phyloP scores from a whole-genome alignment of 2,329 filamentous ascomycete genomes.

The Epicoccum sorghinum region DNA sequence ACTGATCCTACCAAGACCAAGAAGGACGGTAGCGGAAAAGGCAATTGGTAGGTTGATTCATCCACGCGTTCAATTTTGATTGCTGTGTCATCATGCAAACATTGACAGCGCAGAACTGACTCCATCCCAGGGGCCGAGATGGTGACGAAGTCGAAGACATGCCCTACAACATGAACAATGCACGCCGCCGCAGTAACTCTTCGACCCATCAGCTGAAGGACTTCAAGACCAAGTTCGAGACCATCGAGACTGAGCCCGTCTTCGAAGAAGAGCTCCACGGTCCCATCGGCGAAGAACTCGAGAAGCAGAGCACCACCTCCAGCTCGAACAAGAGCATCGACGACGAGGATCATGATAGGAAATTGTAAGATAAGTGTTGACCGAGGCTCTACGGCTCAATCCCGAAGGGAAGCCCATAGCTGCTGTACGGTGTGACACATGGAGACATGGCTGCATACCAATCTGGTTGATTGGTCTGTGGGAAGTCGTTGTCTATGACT shows the following conservation, averaged over 20 bases:
- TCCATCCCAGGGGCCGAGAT: slow-evolving; percentile 72
- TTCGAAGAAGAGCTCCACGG: slow-evolving; percentile 89
- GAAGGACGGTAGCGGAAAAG: slow-evolving; percentile 92
- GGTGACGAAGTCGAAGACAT: slow-evolving; percentile 87
- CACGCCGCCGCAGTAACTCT: slow-evolving; percentile 91
- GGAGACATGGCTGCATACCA: slow-evolving; percentile 24
- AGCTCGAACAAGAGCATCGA: slow-evolving; percentile 66
- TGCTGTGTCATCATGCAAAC: too few species aligned
- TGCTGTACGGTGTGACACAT: slow-evolving; percentile 9
- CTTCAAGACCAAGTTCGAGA: slow-evolving; percentile 97
- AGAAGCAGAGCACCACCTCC: slow-evolving; percentile 59
- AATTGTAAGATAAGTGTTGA: slow-evolving; percentile 41
- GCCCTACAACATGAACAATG: slow-evolving; percentile 81
- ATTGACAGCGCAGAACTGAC: slow-evolving; percentile 21
- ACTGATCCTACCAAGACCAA: slow-evolving; percentile 91
- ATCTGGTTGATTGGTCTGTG: slow-evolving; percentile 28
- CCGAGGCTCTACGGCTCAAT: slow-evolving; percentile 13
- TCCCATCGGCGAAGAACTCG: slow-evolving; percentile 61
- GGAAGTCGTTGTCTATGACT: slow-evolving; percentile 22
- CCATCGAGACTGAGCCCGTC: slow-evolving; percentile 85
- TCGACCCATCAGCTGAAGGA: slow-evolving; percentile 74
- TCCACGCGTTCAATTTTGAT: too few species aligned
- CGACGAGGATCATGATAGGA: slow-evolving; percentile 59
- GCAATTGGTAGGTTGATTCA: slow-evolving; percentile 77
- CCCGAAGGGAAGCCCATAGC: slow-evolving; percentile 13